phyloP scores from a whole-genome alignment of 345 rosid genomes.

The Arabis hirsuta region DNA sequence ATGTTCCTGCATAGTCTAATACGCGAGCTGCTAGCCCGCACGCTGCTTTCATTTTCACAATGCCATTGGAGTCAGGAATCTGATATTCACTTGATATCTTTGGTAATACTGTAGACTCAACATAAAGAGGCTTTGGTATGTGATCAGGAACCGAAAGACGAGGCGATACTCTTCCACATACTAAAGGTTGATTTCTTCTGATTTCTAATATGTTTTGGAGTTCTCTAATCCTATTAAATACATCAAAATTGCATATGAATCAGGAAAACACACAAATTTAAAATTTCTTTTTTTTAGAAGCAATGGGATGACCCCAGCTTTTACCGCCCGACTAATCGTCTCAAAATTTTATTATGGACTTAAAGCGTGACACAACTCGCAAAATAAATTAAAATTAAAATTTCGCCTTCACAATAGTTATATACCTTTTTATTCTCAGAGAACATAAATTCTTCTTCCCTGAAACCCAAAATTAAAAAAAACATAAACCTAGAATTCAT shows the following conservation, averaged over 20 bases:
- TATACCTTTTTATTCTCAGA: slow-evolving; percentile 61
- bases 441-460: slow-evolving; percentile 43
- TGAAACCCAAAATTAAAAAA: slow-evolving; percentile 22
- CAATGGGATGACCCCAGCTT: too few species aligned
- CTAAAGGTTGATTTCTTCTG: slow-evolving; percentile 54
- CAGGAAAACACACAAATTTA: background rate
- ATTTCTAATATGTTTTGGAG: slow-evolving; percentile 45
- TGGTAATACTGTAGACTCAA: slow-evolving; percentile 51
- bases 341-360: too few species aligned
- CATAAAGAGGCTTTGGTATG: slow-evolving; percentile 71
- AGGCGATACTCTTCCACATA: slow-evolving; percentile 76
- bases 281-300: too few species aligned
- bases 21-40: slow-evolving; percentile 91
- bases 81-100: slow-evolving; percentile 64
- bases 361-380: too few species aligned
- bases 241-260: slow-evolving; percentile 10
- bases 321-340: too few species aligned
- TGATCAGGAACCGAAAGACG: slow-evolving; percentile 73
- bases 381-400: background rate
- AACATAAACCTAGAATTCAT: background rate
- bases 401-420: background rate
- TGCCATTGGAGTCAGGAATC: slow-evolving; percentile 71
- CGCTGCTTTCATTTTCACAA: slow-evolving; percentile 73
- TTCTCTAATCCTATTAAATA: slow-evolving; percentile 55
- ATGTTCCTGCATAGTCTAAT: slow-evolving; percentile 67